Base-by-base conservation (phyloP, 805 yeast species). In the Candida sanyiensis region DNA sequence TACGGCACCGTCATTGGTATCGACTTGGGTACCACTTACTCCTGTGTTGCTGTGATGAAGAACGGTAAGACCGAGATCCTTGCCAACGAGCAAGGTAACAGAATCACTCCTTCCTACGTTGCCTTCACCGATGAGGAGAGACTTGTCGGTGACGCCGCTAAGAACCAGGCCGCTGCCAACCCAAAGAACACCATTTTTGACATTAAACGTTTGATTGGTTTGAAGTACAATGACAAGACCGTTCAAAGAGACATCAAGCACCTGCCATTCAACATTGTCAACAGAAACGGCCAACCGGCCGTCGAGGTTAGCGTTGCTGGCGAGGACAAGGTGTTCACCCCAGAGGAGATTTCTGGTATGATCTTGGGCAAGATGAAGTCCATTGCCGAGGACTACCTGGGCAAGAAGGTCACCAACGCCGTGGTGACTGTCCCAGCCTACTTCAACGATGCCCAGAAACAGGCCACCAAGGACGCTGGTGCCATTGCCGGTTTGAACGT, bases 1-100 rank as follows among this genome's bases (percentile, higher is more conserved):
- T 76, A 76, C 45, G 82, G 82, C 43, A 75, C 73, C 43, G 90
- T 83, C 34, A 84, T 85, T 51, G 95, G 97, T 68, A 90, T 90
- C 59, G 97, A 90, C 72, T 75, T 90, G 69, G 98, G 98, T 63
- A 89, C 97, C 45, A 89, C 97, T 3, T 89, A 89, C 69, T 88
- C 96, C 2, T 89, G 97, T 79, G 97, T 89, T 41, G 97, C 96
- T 52, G 87, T 77, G 34, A 77, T 78, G 83, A 75, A 75, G 56
- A 77, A 80, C 52, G 94, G 89, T 57, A 75, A 88, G 58, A 95
- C 90, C 37, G 97, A 88, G 61, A 88, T 88, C 54, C 72, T 88
- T 49, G 95, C 96, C 48, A 88, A 88, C 59, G 96, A 88, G 66
- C 97, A 88, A 70, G 97, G 97, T 71, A 86, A 87, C 70, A 83